Evolutionary conservation across 2,329 filamentous ascomycete species (phyloP).

Genomic region (Cercospora sp.): DNA sequence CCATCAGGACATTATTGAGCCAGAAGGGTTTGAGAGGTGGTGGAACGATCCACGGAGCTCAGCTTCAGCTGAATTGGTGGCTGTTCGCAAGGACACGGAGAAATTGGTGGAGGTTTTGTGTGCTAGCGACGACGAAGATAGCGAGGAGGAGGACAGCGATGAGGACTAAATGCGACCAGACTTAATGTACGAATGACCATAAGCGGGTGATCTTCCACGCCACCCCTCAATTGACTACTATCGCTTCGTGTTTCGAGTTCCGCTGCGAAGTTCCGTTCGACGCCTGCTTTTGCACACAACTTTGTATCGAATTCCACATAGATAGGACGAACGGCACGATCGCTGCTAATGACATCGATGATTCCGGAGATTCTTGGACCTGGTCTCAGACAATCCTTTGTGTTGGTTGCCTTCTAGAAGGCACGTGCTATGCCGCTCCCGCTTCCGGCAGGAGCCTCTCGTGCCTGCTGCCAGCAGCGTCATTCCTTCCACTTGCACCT

Average conservation of each 20-base stretch:
- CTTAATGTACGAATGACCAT: constrained; percentile 8
- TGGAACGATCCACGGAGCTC: constrained; percentile 74
- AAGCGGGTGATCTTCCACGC: constrained; percentile 13
- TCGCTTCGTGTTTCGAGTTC: neutral
- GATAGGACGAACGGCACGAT: neutral
- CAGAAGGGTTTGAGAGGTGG: constrained; percentile 86
- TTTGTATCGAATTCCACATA: neutral
- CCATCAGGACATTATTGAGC: constrained; percentile 78
- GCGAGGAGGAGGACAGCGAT: constrained; percentile 51
- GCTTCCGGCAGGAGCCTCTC: constrained; percentile 7
- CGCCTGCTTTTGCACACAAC: neutral
- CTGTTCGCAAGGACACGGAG: constrained; percentile 71
- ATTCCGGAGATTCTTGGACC: neutral
- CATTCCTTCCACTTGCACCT: constrained; percentile 8
- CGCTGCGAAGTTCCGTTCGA: neutral
- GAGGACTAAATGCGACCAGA: constrained; percentile 18
- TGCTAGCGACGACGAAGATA: constrained; percentile 69
- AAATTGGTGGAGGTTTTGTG: constrained; percentile 78
- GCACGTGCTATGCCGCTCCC: constrained; percentile 7
- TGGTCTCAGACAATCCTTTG: constrained; percentile 13
- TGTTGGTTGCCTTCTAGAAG: neutral
- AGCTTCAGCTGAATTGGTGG: constrained; percentile 67
- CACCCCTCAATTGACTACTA: neutral
- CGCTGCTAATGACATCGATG: neutral
- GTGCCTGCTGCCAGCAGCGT: constrained; percentile 9